A percentile compares a stretch with the other conserved stretches of the same genome.
Conservation (phyloP, 2,329 filamentous ascomycete genomes). For the Sarocladium brachiariae region DNA sequence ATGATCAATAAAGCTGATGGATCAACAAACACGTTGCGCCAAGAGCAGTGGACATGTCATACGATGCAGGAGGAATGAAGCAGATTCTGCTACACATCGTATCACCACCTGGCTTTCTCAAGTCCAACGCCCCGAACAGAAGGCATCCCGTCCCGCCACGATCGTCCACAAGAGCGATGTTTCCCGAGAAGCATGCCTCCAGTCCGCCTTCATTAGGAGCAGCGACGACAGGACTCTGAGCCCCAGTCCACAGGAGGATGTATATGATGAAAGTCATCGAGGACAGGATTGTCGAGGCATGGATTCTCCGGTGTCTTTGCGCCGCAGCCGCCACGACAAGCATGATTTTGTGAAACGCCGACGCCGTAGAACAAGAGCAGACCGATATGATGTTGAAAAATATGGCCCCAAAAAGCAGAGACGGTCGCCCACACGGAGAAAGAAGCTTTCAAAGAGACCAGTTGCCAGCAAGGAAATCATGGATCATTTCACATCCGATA, state of each 20-base stretch:
- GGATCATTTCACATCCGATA: conserved; percentile 47
- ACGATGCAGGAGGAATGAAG: too few relatives aligned
- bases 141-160: neutral
- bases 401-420: neutral
- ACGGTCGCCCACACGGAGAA: neutral
- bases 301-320: neutral
- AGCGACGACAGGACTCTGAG: neutral
- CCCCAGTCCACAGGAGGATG: neutral
- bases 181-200: too few relatives aligned
- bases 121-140: neutral
- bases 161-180: too few relatives aligned
- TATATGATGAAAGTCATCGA: neutral
- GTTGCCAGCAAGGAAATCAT: conserved; percentile 35
- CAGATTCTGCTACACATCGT: too few relatives aligned
- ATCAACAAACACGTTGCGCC: too few relatives aligned
- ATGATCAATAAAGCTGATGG: too few relatives aligned
- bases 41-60: too few relatives aligned
- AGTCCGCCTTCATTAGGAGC: neutral
- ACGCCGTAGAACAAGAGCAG: conserved; percentile 48
- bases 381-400: conserved; percentile 43
- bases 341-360: conserved; percentile 39
- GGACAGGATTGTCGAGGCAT: neutral
- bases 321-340: neutral
- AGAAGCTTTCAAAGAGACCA: neutral
- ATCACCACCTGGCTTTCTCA: neutral